Conservation (phyloP, 257 asterid species). For the Ophiorrhiza pumila region DNA sequence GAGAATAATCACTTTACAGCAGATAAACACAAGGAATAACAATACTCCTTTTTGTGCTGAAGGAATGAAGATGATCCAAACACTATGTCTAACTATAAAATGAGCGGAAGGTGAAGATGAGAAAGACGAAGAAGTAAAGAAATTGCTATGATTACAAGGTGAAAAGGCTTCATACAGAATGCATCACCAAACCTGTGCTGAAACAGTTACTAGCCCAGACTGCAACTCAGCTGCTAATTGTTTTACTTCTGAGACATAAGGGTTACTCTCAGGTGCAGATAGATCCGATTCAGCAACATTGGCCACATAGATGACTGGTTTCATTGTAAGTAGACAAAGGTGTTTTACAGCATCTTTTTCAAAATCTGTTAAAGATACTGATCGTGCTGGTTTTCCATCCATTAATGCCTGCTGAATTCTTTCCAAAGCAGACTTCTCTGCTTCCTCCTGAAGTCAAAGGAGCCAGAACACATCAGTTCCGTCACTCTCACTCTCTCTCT, state of each 20-base stretch:
- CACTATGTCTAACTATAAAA: neutral
- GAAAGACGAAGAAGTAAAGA: neutral
- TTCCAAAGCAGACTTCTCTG: constrained; percentile 88
- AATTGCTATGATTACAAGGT: constrained; percentile 11
- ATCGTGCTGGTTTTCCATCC: constrained; percentile 97
- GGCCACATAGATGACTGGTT: constrained; percentile 90
- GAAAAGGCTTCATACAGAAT: constrained; percentile 14
- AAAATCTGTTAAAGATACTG: constrained; percentile 68
- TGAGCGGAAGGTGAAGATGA: neutral
- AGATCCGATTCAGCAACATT: constrained; percentile 96
- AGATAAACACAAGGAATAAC: neutral
- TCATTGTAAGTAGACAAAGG: constrained; percentile 94
- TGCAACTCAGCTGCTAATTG: constrained; percentile 73
- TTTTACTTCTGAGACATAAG: constrained; percentile 73
- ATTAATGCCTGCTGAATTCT: constrained; percentile 63
- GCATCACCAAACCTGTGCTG: constrained; percentile 82
- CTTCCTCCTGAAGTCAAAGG: constrained; percentile 72
- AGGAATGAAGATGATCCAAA: constrained; percentile 2
- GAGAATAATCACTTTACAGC: neutral
- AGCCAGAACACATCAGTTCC: constrained; percentile 12
- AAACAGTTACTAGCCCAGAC: constrained; percentile 77
- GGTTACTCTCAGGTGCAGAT: constrained; percentile 69
- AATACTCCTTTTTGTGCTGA: neutral
- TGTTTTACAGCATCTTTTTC: constrained; percentile 79
- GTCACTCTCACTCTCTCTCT: neutral